Base-by-base conservation (phyloP, 1,284 basidiomycete genomes). In the Farysia itapuensis region DNA sequence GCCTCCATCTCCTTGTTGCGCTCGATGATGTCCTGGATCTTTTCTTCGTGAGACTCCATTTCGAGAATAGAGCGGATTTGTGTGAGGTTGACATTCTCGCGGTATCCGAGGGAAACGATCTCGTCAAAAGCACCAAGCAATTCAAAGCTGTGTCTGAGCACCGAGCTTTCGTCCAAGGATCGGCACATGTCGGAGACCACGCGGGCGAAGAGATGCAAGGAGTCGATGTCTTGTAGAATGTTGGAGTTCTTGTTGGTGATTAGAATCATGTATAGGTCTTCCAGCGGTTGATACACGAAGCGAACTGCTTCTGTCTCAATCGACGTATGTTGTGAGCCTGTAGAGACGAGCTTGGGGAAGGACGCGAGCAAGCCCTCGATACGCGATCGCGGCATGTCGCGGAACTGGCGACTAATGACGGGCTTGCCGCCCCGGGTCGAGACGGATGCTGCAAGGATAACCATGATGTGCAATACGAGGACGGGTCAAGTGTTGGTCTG, bases 31-130 rank as follows among this genome's bases (percentile, higher is more conserved):
- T 98, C 95, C 77, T 98, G 93, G 60, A 99, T 97, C 81, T 96
- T 97, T 80, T 99, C 95, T 78, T 98, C 95, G 79, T 99, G 95
- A 79, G 87, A 90, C 81, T 98, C 95, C 87, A 96, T 97, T 81
- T 97, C 95, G 64, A 98, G 80, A 29, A 95, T 86, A 70, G 83
- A 94, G 66, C 90, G 82, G 34, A 98, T 89, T 78, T 97, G 93
- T 77, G 88, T 85, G 36, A 98, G 79, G 72, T 88, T 91, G 41
- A 96, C 88, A 57, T 89, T 87, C 79, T 98, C 95, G 72, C 92
- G 82, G 79, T 94, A 97, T 2, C 95, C 95, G 64, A 96, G 77
- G 67, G 86, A 90, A 49, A 97, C 87, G 69, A 97, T 87, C 81
- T 99, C 95, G 78, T 98, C 95, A 74, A 98, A 97, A 11, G 93